Conservation (phyloP, 1,284 basidiomycete genomes). For the Ganoderma resinaceum region DNA sequence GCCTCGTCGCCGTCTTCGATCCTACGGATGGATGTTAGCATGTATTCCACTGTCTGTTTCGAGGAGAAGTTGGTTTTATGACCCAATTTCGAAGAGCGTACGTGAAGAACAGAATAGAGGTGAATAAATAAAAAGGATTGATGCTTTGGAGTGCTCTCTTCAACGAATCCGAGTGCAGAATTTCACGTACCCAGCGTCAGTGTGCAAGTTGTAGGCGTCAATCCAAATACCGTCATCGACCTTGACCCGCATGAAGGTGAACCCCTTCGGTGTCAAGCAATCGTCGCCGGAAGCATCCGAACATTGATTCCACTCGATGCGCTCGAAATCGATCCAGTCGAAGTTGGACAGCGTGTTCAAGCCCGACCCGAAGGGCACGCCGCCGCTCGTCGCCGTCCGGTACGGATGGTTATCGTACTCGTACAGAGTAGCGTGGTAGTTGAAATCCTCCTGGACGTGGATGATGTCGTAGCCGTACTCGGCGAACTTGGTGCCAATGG, state of each 20-base stretch:
- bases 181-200: constrained; percentile 12
- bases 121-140: too few species aligned
- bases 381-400: constrained; percentile 23
- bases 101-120: too few species aligned
- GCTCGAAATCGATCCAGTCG: constrained; percentile 23
- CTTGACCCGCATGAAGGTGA: constrained; percentile 24
- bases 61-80: too few species aligned
- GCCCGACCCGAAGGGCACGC: constrained; percentile 18
- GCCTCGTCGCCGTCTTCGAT: constrained; percentile 21
- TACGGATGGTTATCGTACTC: constrained; percentile 18
- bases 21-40: neutral
- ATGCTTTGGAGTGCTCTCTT: too few species aligned
- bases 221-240: constrained; percentile 18
- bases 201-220: constrained; percentile 22
- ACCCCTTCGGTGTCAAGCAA: constrained; percentile 26
- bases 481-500: constrained; percentile 15
- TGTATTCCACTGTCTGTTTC: neutral
- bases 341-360: constrained; percentile 23
- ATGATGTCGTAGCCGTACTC: constrained; percentile 14
- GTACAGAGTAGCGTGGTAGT: constrained; percentile 24
- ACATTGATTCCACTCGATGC: constrained; percentile 19
- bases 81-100: too few species aligned
- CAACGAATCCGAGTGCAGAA: neutral
- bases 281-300: constrained; percentile 19
- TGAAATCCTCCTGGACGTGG: constrained; percentile 26